Evolutionary conservation across 1,284 basidiomycete species (phyloP).

Genomic region (Pterula multifida): DNA sequence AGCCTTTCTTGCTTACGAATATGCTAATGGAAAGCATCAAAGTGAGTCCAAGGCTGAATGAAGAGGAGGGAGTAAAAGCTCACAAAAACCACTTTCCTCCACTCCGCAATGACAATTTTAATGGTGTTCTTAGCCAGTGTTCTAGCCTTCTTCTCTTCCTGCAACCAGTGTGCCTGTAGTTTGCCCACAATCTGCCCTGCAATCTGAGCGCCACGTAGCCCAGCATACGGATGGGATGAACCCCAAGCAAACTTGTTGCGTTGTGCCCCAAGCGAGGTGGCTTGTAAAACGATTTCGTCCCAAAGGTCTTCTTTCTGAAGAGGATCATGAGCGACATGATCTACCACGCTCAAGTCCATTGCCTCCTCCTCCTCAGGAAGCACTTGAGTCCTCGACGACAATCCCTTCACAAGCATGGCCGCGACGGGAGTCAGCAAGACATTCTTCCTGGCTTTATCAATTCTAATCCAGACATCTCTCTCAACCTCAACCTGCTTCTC

Average conservation of each 20-base stretch:
- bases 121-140: constrained; percentile 61
- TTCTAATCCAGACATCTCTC: neutral
- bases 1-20: constrained; percentile 60
- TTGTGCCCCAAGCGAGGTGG: neutral
- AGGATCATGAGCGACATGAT: neutral
- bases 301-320: neutral
- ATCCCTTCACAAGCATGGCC: neutral
- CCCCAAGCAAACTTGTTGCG: too few relatives aligned
- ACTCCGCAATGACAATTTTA: constrained; percentile 66
- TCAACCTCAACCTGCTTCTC: neutral
- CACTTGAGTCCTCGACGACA: neutral
- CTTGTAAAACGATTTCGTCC: neutral
- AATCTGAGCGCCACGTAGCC: neutral
- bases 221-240: neutral
- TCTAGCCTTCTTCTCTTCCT: constrained; percentile 60
- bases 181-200: constrained; percentile 40
- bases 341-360: neutral
- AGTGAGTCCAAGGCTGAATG: neutral
- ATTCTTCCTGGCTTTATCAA: neutral
- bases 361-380: neutral
- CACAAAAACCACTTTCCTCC: constrained; percentile 85
- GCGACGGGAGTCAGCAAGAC: neutral
- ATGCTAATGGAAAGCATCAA: constrained; percentile 29
- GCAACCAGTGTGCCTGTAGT: constrained; percentile 74
- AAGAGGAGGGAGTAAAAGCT: constrained; percentile 20